Evolutionary conservation across 2,329 filamentous ascomycete genomes (phyloP).

Genomic region (Claviceps spartinae): DNA sequence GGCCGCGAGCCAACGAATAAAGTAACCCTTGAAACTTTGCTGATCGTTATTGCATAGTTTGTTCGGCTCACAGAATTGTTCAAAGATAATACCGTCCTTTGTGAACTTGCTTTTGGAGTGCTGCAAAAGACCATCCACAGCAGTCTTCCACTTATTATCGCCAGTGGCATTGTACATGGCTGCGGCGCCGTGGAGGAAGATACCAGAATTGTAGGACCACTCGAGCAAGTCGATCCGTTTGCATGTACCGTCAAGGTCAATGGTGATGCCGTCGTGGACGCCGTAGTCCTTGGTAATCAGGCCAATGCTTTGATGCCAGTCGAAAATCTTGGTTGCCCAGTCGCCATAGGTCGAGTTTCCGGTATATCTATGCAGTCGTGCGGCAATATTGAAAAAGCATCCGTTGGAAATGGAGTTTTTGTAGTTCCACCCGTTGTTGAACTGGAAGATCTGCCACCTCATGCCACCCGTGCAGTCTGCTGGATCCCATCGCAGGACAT

Average conservation of each 20-base stretch:
- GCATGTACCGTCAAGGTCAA: conserved; percentile 29
- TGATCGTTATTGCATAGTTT: conserved; percentile 56
- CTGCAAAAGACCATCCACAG: conserved; percentile 44
- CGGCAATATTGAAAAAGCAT: conserved; percentile 54
- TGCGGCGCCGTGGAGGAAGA: conserved; percentile 48
- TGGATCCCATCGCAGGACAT: conserved; percentile 56
- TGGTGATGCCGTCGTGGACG: conserved; percentile 37
- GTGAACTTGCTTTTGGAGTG: conserved; percentile 41
- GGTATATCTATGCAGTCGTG: conserved; percentile 65
- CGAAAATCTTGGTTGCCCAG: conserved; percentile 59
- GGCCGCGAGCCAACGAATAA: conserved; percentile 51
- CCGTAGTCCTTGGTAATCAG: conserved; percentile 43
- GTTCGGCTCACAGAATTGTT: conserved; percentile 51
- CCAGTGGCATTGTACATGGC: conserved; percentile 49
- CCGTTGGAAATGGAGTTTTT: conserved; percentile 58
- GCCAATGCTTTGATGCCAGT: conserved; percentile 43
- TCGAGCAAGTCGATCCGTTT: conserved; percentile 40
- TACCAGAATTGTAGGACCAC: conserved; percentile 59
- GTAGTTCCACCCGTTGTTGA: conserved; percentile 58
- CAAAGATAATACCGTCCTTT: conserved; percentile 39
- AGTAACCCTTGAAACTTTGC: conserved; percentile 63
- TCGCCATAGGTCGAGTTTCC: conserved; percentile 64
- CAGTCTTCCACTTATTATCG: conserved; percentile 38
- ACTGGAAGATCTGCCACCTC: conserved; percentile 74
- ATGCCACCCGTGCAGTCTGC: conserved; percentile 56